Conservation (phyloP, 176 grass and related monocot species). For the Elymus sibiricus region DNA sequence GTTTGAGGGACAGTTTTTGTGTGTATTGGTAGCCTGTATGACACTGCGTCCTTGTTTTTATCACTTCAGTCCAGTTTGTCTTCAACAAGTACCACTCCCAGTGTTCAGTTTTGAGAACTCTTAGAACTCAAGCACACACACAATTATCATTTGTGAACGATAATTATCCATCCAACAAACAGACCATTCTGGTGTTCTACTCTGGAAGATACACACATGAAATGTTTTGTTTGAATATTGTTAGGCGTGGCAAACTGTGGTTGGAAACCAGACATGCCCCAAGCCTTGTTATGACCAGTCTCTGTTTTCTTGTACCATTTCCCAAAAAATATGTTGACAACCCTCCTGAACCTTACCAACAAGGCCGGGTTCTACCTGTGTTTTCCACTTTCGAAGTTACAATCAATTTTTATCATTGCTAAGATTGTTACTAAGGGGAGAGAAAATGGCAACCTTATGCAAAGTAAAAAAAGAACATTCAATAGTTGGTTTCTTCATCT, state of each 20-base stretch:
- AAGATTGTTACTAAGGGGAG: neutral
- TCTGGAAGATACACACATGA: too few relatives aligned
- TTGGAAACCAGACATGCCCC: neutral
- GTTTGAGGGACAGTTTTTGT: too few relatives aligned
- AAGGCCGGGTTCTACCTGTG: neutral
- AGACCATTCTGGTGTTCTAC: too few relatives aligned
- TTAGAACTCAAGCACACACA: too few relatives aligned
- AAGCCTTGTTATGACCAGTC: neutral
- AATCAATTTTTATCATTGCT: neutral
- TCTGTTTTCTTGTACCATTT: neutral
- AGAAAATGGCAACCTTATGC: neutral
- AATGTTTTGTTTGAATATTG: neutral
- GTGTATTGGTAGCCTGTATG: too few relatives aligned
- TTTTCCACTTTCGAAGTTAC: neutral
- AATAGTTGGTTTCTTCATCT: neutral
- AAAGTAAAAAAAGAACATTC: neutral
- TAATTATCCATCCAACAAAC: too few relatives aligned
- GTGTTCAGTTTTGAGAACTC: too few relatives aligned
- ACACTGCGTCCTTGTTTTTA: too few relatives aligned
- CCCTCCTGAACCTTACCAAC: neutral
- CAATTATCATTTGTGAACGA: too few relatives aligned
- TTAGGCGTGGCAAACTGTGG: neutral
- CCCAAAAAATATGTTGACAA: neutral
- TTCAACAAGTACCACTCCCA: too few relatives aligned
- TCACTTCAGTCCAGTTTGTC: too few relatives aligned